Evolutionary conservation across 306 rosid genomes (phyloP), one percentile per base, ranked within the genome.

Genomic region (Lathyrus aphaca): DNA sequence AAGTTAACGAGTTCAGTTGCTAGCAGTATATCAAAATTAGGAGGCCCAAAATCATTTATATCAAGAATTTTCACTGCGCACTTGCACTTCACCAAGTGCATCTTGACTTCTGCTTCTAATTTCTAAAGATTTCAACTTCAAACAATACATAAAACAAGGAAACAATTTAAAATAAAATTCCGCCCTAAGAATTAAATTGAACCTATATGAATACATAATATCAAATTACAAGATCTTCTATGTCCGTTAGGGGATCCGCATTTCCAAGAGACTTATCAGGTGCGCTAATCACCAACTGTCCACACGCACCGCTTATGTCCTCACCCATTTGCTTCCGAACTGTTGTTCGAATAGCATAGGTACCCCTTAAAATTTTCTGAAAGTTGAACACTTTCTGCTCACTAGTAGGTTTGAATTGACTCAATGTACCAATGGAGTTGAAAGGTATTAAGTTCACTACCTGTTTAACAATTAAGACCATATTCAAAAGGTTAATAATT

Each of bases 221-320:
- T 85, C 82, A 83, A 71, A 77, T 73, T 57, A 69, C 86, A 78
- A 94, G 88, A 87, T 94, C 99, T 83, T 94, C 99, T 67, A 91
- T 94, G 80, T 94, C 99, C 30, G 94, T 74, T 49, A 91, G 38
- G 61, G 72, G 81, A 44, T 61, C 49, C 43, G 84, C 16, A 61
- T 73, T 81, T 54, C 70, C 88, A 51, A 18, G 82, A 55, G 89
- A 79, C 70, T 72, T 87, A 56, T 83, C 81, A 3, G 93, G 84
- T 56, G 45, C 58, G 78, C 66, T 84, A 76, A 90, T 89, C 56
- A 90, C 97, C 81, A 94, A 82, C 77, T 94, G 98, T 61, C 96
- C 98, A 65, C 98, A 94, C n/a, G 98, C 98, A 67, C 98, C 98
- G 48, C 97, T 91, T 58, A 94, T 94, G 73, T 94, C 97, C 77